Evolutionary conservation across 352 stramenopile genomes (phyloP), one percentile per base, ranked within the genome.

Genomic region (Pythium phragmitis): DNA sequence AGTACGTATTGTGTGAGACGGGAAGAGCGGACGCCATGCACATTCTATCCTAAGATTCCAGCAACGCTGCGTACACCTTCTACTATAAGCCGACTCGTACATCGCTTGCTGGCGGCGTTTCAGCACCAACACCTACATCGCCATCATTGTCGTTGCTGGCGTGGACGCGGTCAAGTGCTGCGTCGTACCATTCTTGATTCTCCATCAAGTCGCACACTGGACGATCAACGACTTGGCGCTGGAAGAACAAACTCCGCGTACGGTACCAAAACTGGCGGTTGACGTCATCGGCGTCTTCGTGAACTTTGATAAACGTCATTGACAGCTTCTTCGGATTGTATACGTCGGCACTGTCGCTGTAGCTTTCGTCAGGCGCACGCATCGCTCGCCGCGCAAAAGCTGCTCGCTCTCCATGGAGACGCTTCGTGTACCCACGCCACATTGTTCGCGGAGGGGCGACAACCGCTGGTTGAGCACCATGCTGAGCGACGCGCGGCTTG

Each of bases 201-300:
- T 75, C 67, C 17, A 75, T 48, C 30, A 74, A 64, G 45, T 86
- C 77, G 34, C 73, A 86, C 41, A 87, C 79, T 4, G 72, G 68
- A 30, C 69, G 73, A 49, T 86, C 77, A n/a, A 88, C 68, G 14
- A 80, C 60, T 33, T 84, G 72, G 13, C 77, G 74, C 65, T 81
- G 68, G 58, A 78, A 91, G 63, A 71, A 72, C 17, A 82, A 49
- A 0, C 68, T 60, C 47, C 79, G 69, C n/a, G 72, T 82, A 42
- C 68, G 62, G 19, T 65, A 65, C 21, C 75, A 23, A 50, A 85
- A 91, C 16, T 72, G 63, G 3, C 62, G 55, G 52, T 61, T 75
- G 21, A 85, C 63, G 14, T 74, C 50, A 7, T 65, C 51, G 7
- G 76, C 79, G 19, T 90, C 74, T 33, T 65, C 58, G 59, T 90